Evolutionary conservation across 2,329 filamentous ascomycete species (phyloP), one percentile per base, ranked within the genome.

Genomic region (Penicillium corylophilum): DNA sequence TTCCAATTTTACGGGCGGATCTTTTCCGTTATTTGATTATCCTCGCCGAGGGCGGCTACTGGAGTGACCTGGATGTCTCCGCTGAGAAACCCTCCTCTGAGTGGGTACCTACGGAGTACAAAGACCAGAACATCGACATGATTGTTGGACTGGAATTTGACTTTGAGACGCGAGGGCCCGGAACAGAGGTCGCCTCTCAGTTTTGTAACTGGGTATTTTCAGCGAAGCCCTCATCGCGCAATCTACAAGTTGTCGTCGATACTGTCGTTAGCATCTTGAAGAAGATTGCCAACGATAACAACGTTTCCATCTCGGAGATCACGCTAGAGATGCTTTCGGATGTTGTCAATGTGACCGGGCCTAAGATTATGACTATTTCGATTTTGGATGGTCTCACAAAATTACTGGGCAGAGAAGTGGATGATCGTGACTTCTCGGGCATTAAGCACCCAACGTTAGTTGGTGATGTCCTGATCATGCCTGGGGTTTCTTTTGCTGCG

Each of bases 11-110:
- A 18, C 68, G 69, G 49, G 74, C 73, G 4, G 74, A 77, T 53
- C 63, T 76, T n/a, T 62, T 77, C 5, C 70, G 74, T 5, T 75
- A 76, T 43, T 54, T 77, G 5, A 61, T 76, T n/a, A 55, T 76
- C 0, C 70, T 68, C 43, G 61, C 67, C 4, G 60, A 75, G 43
- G 74, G 74, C 1, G 74, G 74, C 1, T 63, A 74, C n/a, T 77
- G 70, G 67, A 71, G 63, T 23, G 74, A 77, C 39, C 57, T 76
- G 8, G 73, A 77, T 50, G 65, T 72, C 5, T 56, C 55, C 3
- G 73, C 69, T 50, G 63, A 70, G 46, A 63, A 56, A 24, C 57
- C 66, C 0, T 69, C 75, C 13, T 50, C 59, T 5, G 54, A 68
- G 1, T 76, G 72, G 72, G 61, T 77, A 5, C 73, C 73, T 0